Base-by-base conservation (phyloP, 148 eudicot species). In the Selenicereus undatus region DNA sequence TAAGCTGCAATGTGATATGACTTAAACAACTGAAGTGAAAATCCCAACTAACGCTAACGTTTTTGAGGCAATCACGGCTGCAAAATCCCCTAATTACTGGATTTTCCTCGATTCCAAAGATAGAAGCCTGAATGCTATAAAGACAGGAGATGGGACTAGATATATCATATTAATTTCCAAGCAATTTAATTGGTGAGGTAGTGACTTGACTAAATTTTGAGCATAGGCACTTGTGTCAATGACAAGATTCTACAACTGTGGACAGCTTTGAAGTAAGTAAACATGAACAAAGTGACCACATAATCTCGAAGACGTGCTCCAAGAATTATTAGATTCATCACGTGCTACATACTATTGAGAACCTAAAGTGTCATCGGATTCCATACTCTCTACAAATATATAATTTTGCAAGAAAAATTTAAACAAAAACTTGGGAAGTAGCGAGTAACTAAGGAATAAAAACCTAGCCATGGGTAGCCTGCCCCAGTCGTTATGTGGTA, bases 221-320 rank as follows among this genome's bases (percentile, higher is more conserved):
- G 0, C 58, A 52, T 2, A 52, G 54, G 43, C 72, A 82, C 32
- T 27, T 21, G 51, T 20, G 84, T 32, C 32, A 32, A 32, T 32
- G 32, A 32, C 2, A 2, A 32, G 32, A 32, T 32, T 32, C 32
- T 32, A 32, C 32, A n/a, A n/a, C n/a, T n/a, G n/a, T n/a, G n/a
- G 81, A 51, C 50, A 77, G 51, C 77, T 58, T 39, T 17, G 9
- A 14, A 77, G 27, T 45, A 82, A 45, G 80, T 27, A 58, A 20
- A 77, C 21, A 30, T n/a, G n/a, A n/a, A n/a, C n/a, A 78, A 22
- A n/a, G 77, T 30, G 5, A 35, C 72, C 30, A 13, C 21, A 50
- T 27, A 50, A 54, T 76, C 30, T 8, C 29, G 1, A 48, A 77
- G 65, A 16, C 71, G 50, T 52, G 73, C 60, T 16, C n/a, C 30